These are phyloP conservation scores for Tetrahymena thermophila DNA, from an alignment of 73 alveolate species.

Conservation along the genomic window DNA sequence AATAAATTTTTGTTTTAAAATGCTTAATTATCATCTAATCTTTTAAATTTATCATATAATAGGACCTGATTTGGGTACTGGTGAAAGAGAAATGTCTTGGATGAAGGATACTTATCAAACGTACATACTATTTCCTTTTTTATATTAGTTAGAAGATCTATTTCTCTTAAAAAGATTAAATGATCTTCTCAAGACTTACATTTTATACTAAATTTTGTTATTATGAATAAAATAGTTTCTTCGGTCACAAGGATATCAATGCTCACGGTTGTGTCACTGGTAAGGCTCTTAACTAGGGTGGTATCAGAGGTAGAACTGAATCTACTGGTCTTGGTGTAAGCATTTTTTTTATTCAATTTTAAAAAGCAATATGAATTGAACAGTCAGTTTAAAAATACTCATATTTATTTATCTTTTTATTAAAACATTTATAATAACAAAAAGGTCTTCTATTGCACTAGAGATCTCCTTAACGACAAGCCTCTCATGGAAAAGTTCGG, in stretches of 20 bases:
- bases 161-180: background rate
- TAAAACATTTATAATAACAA: background rate
- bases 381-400: background rate
- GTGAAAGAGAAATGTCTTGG: conserved; percentile 79
- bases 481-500: conserved; percentile 27
- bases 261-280: conserved; percentile 80
- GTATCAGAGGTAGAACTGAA: conserved; percentile 85
- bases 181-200: background rate
- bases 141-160: background rate
- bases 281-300: conserved; percentile 68
- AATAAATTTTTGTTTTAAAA: background rate
- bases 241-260: conserved; percentile 71
- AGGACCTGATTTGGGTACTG: conserved; percentile 89
- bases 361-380: background rate
- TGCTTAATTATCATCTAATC: background rate
- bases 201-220: background rate
- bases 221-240: background rate
- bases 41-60: background rate
- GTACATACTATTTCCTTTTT: background rate
- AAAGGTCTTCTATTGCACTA: conserved; percentile 38
- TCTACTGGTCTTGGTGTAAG: conserved; percentile 70
- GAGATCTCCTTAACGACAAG: conserved; percentile 45
- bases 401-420: background rate
- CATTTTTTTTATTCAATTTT: background rate
- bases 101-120: conserved; percentile 68